Percentiles rank a stretch among this genome's conserved stretches.
Evolutionary conservation across 2,329 filamentous ascomycete species (phyloP).

Genomic region (Ophiognomonia clavigignenti-juglandacearum): DNA sequence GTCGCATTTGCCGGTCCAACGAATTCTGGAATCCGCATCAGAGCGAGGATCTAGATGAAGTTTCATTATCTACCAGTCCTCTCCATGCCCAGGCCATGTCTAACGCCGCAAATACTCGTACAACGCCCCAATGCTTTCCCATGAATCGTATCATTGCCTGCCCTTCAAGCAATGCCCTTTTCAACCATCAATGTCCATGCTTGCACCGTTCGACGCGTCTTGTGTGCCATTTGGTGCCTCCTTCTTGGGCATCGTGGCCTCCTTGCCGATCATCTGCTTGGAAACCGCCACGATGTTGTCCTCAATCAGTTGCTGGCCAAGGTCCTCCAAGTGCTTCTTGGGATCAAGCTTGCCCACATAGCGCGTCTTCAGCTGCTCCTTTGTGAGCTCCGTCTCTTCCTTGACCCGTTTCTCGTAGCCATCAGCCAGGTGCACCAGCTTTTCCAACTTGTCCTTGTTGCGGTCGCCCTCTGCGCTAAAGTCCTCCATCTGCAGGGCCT

Average conservation of each 20-base stretch:
- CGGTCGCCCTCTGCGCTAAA: constrained; percentile 79
- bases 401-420: constrained; percentile 98
- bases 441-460: constrained; percentile 84
- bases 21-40: too few relatives aligned
- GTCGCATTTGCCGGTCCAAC: too few relatives aligned
- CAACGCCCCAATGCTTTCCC: constrained; percentile 17
- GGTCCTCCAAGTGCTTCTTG: constrained; percentile 98
- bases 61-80: constrained; percentile 12
- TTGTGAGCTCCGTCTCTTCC: constrained; percentile 94
- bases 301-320: constrained; percentile 94
- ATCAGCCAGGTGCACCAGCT: constrained; percentile 83
- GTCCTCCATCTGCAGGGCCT: constrained; percentile 94
- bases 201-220: constrained; percentile 48
- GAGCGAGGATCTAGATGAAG: not conserved
- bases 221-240: constrained; percentile 43
- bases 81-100: constrained; percentile 12
- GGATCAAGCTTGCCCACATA: constrained; percentile 98
- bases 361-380: constrained; percentile 96
- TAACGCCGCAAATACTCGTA: constrained; percentile 15
- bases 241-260: constrained; percentile 83
- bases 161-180: constrained; percentile 19
- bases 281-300: constrained; percentile 99
- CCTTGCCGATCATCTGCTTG: constrained; percentile 98
- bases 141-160: constrained; percentile 9
- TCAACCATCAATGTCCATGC: constrained; percentile 66